Base-by-base conservation (phyloP, 2,329 filamentous ascomycete species). In the Fusarium dlaminii region DNA sequence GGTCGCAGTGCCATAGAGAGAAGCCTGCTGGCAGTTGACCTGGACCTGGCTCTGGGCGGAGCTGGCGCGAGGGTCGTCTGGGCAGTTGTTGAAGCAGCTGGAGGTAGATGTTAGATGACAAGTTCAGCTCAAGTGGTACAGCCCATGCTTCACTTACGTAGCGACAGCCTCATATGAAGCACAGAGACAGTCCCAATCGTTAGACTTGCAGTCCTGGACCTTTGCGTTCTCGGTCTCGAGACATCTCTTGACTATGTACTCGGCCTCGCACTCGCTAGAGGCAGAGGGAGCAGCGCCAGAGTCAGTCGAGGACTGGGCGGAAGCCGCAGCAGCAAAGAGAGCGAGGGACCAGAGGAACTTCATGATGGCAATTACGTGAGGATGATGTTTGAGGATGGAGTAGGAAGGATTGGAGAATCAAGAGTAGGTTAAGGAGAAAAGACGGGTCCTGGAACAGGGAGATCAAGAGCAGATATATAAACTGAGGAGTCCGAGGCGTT, bases 41-140 rank as follows among this genome's bases (percentile, higher is more conserved):
- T 79, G 78, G 70, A 85, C 82, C 78, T 85, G 82, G 74, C 81
- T 78, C 56, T 80, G 71, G 73, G 81, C 82, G 27, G 78, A 61
- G 59, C 74, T 61, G 69, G 77, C 80, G 51, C 84, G 82, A 57
- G 77, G 4, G 79, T 89, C 87, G 75, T 85, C 81, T 78, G 87
- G 87, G 83, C 87, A 89, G 85, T 89, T 88, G 83, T 87, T 87
- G 82, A 84, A 89, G 86, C 87, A 89, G 70, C 86, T 87, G 63
- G 15, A 20, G 18, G 27, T 29, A 29, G 55, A 46, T 68, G 65
- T 71, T 63, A 64, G 63, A 52, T 24, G 51, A 36, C 8, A 22
- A 30, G 20, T 18, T 37, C 34, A n/a, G 14, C 48, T 54, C 11
- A 18, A 15, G 48, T n/a, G 6, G 22, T 59, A 34, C 24, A 30